Conservation (phyloP, 345 rosid genomes). For the Syzygium jambos region DNA sequence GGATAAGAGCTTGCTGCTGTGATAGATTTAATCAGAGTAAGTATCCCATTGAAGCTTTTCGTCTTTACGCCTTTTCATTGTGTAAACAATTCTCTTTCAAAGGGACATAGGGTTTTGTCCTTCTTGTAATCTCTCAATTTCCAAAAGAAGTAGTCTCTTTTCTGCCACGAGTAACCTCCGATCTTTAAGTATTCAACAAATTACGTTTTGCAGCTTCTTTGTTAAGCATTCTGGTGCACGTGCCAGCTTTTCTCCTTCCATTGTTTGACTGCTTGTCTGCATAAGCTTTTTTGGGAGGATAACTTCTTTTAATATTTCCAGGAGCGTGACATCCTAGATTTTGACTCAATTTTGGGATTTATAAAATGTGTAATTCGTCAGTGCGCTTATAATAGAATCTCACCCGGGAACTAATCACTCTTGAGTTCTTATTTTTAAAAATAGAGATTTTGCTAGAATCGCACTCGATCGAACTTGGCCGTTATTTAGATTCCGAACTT, state of each 20-base stretch:
- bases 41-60: not conserved
- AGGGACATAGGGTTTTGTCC: not conserved
- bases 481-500: too few species aligned
- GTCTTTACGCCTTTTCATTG: not conserved
- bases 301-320: conserved; percentile 14
- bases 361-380: too few species aligned
- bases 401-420: too few species aligned
- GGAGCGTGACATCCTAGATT: too few species aligned
- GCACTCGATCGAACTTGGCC: too few species aligned
- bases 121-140: not conserved
- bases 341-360: too few species aligned
- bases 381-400: too few species aligned
- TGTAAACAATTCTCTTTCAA: not conserved
- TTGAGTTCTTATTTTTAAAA: too few species aligned
- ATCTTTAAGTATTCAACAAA: not conserved
- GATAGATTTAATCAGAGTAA: not conserved
- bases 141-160: not conserved
- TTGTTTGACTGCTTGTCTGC: not conserved
- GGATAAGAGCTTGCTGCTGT: not conserved
- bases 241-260: not conserved
- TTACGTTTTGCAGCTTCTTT: not conserved
- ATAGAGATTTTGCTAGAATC: too few species aligned
- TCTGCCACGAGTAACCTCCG: not conserved
- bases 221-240: not conserved
- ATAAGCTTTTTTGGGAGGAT: not conserved